phyloP scores from a whole-genome alignment of 805 yeast species.

The Lipomyces yamadae region DNA sequence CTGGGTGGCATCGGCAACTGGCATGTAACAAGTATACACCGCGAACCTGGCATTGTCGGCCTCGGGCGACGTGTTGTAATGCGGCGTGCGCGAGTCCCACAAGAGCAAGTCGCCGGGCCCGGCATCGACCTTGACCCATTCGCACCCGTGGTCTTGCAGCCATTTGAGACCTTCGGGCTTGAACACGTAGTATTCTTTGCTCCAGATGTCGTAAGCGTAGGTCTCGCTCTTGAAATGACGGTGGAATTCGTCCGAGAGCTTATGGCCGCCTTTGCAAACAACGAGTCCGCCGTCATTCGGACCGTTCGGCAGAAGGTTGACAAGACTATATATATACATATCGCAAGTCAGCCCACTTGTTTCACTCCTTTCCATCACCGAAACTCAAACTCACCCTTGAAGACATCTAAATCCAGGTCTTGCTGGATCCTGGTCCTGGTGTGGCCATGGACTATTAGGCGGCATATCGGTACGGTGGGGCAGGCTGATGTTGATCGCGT shows the following conservation, averaged over 20 bases:
- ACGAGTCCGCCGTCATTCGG: slow-evolving; percentile 29
- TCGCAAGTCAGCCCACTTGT: too few relatives aligned
- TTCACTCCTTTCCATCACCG: not conserved
- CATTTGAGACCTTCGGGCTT: slow-evolving; percentile 14
- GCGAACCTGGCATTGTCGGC: slow-evolving; percentile 15
- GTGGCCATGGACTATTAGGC: slow-evolving; percentile 27
- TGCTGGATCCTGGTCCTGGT: slow-evolving; percentile 25
- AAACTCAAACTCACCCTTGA: slow-evolving; percentile 15
- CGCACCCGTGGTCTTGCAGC: slow-evolving; percentile 17
- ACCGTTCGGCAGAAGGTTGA: slow-evolving; percentile 29
- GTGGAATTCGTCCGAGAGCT: slow-evolving; percentile 23
- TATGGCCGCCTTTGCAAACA: slow-evolving; percentile 25
- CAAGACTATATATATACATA: slow-evolving; percentile 5
- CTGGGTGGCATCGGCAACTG: slow-evolving; percentile 25
- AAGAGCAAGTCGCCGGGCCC: slow-evolving; percentile 28
- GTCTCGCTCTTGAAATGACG: slow-evolving; percentile 4
- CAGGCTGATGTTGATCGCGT: slow-evolving; percentile 24
- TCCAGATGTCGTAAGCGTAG: not conserved
- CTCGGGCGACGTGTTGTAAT: slow-evolving; percentile 19
- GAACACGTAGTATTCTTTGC: slow-evolving; percentile 16
- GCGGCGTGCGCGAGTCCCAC: slow-evolving; percentile 30
- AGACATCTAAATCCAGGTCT: slow-evolving; percentile 26
- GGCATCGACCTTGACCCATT: slow-evolving; percentile 24
- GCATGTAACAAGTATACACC: slow-evolving; percentile 20
- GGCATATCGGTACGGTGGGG: slow-evolving; percentile 25